A percentile compares a stretch with the other conserved stretches of the same genome.
These are phyloP conservation scores for Grosmannia huntii DNA, from an alignment of 2,329 filamentous ascomycete species.

Conservation along the genomic window DNA sequence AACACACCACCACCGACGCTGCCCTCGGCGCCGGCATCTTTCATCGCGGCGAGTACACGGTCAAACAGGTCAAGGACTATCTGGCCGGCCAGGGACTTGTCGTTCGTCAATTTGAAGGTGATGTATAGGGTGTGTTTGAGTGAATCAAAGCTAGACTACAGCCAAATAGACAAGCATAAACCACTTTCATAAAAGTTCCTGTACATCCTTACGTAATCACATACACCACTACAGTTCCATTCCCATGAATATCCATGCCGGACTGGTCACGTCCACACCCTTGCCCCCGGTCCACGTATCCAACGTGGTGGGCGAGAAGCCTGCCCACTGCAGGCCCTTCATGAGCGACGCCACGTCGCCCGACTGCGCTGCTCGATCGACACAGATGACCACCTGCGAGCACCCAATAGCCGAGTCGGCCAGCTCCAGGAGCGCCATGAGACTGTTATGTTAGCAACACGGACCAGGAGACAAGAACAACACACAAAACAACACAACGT, in stretches of 20 bases:
- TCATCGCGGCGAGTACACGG: conserved; percentile 88
- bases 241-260: conserved; percentile 73
- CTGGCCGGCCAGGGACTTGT: conserved; percentile 57
- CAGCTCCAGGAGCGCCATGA: conserved; percentile 84
- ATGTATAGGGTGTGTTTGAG: conserved; percentile 8
- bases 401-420: conserved; percentile 66
- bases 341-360: conserved; percentile 54
- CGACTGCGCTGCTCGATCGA: conserved; percentile 57
- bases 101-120: conserved; percentile 66
- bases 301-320: conserved; percentile 72
- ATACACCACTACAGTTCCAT: conserved; percentile 58
- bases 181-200: too few relatives aligned
- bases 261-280: conserved; percentile 39
- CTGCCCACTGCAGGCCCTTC: conserved; percentile 85
- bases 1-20: conserved; percentile 74
- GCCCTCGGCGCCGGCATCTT: conserved; percentile 96
- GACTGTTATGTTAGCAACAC: conserved; percentile 31
- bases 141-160: too few relatives aligned
- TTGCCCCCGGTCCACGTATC: conserved; percentile 56
- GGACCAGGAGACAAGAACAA: neutral
- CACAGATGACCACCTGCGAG: conserved; percentile 64
- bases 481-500: conserved; percentile 24
- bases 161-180: too few relatives aligned
- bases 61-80: conserved; percentile 83
- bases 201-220: neutral